Evolutionary conservation across 371 early-diverging fungal species (phyloP).

Genomic region (Apophysomyces sp.): DNA sequence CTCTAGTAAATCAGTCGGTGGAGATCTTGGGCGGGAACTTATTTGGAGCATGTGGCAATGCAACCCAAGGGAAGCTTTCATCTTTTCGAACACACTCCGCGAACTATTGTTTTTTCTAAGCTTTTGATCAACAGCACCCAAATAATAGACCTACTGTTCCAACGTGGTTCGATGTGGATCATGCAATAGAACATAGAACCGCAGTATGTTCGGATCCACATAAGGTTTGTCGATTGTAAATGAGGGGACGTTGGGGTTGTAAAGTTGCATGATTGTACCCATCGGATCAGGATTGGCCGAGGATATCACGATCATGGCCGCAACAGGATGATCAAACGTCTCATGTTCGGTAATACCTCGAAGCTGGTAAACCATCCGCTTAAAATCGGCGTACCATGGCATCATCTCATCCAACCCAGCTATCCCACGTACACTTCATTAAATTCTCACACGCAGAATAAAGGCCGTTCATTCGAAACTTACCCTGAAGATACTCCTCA

Average conservation of each 20-base stretch:
- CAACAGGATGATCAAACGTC: conserved; percentile 93
- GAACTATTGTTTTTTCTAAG: neutral
- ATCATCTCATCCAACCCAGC: conserved; percentile 52
- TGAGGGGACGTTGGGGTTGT: conserved; percentile 53
- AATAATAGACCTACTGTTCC: conserved; percentile 51
- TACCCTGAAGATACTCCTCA: conserved; percentile 52
- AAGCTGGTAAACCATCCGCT: conserved; percentile 62
- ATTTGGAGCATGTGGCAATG: conserved; percentile 63
- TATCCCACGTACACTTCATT: conserved; percentile 6
- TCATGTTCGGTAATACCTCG: conserved; percentile 85
- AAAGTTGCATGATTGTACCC: conserved; percentile 60
- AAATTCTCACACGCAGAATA: neutral
- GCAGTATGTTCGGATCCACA: conserved; percentile 63
- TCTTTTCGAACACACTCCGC: conserved; percentile 48
- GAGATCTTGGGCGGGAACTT: conserved; percentile 45
- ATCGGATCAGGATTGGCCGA: conserved; percentile 80
- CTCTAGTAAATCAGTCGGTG: conserved; percentile 20
- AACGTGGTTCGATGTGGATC: conserved; percentile 57
- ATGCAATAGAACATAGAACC: conserved; percentile 77
- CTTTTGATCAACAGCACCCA: neutral
- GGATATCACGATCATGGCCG: conserved; percentile 76
- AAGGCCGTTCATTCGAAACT: conserved; percentile 6
- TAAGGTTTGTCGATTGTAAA: conserved; percentile 65
- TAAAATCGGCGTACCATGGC: conserved; percentile 90
- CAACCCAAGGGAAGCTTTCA: conserved; percentile 68